Percentiles rank a stretch among this genome's conserved stretches.
Conservation (phyloP, 179 eudicot species). For the Spinacia oleracea region DNA sequence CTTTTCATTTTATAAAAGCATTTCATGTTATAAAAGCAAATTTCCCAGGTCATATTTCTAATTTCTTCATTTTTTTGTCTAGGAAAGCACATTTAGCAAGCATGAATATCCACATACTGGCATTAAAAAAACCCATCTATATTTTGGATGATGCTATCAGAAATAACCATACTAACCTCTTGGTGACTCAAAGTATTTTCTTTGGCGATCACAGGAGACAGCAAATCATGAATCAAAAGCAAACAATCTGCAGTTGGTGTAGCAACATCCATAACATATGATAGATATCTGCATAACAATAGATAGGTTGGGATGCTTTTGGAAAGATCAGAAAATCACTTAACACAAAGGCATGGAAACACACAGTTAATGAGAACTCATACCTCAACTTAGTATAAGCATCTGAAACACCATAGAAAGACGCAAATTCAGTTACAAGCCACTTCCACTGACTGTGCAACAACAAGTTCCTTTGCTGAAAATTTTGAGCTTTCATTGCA, state of each 20-base stretch:
- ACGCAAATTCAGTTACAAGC: conserved; percentile 79
- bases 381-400: conserved; percentile 89
- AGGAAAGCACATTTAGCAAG: background rate
- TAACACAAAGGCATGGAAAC: background rate
- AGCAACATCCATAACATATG: conserved; percentile 94
- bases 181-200: conserved; percentile 77
- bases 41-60: background rate
- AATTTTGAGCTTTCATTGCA: conserved; percentile 81
- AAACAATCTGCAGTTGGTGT: conserved; percentile 96
- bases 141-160: background rate
- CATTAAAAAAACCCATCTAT: background rate
- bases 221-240: conserved; percentile 62
- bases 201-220: conserved; percentile 60
- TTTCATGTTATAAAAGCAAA: background rate
- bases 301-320: background rate
- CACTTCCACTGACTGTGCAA: conserved; percentile 85
- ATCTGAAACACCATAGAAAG: conserved; percentile 84
- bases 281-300: conserved; percentile 60
- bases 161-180: conserved; percentile 52
- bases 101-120: background rate
- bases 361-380: conserved; percentile 3
- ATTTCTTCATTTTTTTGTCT: background rate
- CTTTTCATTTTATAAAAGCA: too few species aligned
- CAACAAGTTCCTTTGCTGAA: conserved; percentile 70
- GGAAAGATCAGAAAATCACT: background rate